Evolutionary conservation across 2,329 filamentous ascomycete species (phyloP).

Genomic region (Alternaria sp.): DNA sequence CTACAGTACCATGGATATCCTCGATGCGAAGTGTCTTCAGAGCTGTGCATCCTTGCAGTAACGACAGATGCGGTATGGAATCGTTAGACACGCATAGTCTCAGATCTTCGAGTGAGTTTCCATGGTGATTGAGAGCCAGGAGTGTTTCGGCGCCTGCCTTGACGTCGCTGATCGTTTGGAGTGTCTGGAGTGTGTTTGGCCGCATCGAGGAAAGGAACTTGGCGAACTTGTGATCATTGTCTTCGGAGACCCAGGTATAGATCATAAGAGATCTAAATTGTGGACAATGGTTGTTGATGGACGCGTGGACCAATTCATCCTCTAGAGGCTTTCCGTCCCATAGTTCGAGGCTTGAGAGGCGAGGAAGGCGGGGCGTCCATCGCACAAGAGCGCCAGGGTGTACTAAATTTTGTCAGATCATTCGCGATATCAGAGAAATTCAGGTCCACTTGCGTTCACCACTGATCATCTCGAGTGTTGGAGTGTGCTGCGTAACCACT

Average conservation of each 20-base stretch:
- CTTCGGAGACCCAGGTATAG: slow-evolving; percentile 59
- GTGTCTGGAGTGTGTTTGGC: slow-evolving; percentile 65
- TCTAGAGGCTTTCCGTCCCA: slow-evolving; percentile 68
- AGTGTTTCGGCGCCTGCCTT: slow-evolving; percentile 64
- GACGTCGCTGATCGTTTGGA: slow-evolving; percentile 66
- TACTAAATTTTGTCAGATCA: slow-evolving; percentile 47
- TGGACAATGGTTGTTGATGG: slow-evolving; percentile 67
- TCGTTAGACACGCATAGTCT: slow-evolving; percentile 60
- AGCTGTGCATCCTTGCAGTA: slow-evolving; percentile 59
- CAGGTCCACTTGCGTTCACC: slow-evolving; percentile 55
- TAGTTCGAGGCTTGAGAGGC: slow-evolving; percentile 66
- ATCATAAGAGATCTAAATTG: slow-evolving; percentile 68
- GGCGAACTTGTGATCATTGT: slow-evolving; percentile 66
- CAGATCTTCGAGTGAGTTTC: slow-evolving; percentile 63
- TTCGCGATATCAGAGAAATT: background rate
- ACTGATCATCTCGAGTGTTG: slow-evolving; percentile 66
- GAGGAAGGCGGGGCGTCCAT: slow-evolving; percentile 68
- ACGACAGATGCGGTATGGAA: slow-evolving; percentile 59
- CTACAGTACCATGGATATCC: slow-evolving; percentile 54
- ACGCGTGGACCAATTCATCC: slow-evolving; percentile 60
- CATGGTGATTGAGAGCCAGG: slow-evolving; percentile 61
- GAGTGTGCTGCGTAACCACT: slow-evolving; percentile 59
- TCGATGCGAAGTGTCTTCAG: slow-evolving; percentile 61
- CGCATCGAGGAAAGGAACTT: slow-evolving; percentile 65
- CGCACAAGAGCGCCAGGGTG: slow-evolving; percentile 61